Evolutionary conservation across 2,329 filamentous ascomycete genomes (phyloP).

Genomic region (Penicillium decumbens): DNA sequence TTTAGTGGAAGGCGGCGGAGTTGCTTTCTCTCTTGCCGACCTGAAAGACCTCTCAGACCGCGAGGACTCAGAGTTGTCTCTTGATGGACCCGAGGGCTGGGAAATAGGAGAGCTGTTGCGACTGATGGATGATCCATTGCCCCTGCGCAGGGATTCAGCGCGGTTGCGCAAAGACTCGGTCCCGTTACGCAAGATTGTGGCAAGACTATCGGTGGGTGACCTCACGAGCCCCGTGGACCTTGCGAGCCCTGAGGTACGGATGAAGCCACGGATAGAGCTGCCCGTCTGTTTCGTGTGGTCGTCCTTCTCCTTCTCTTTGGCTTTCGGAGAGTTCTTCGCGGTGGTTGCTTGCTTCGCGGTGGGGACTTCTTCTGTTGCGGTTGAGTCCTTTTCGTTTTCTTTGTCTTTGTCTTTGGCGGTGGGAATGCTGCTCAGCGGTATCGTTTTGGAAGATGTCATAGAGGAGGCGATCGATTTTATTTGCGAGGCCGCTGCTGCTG

Average conservation of each 20-base stretch:
- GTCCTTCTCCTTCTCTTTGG: conserved; percentile 3
- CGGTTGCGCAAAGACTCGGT: conserved; percentile 23
- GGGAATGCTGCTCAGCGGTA: conserved; percentile 12
- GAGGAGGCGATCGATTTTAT: conserved; percentile 23
- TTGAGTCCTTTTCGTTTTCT: conserved; percentile 6
- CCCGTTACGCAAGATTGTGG: conserved; percentile 18
- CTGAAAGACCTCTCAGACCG: conserved; percentile 18
- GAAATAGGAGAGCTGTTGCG: conserved; percentile 17
- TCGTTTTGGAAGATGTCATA: conserved; percentile 18
- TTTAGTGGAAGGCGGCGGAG: conserved; percentile 9
- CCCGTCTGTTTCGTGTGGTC: conserved; percentile 11
- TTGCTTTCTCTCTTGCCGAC: conserved; percentile 11
- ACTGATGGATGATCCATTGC: conserved; percentile 11
- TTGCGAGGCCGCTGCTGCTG: conserved; percentile 22
- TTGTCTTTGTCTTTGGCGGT: conserved; percentile 13
- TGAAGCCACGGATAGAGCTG: conserved; percentile 35
- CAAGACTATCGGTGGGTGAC: conserved; percentile 26
- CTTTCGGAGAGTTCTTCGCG: not conserved
- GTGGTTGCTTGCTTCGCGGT: not conserved
- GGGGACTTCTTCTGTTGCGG: not conserved
- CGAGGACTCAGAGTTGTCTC: conserved; percentile 25
- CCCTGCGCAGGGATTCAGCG: conserved; percentile 21
- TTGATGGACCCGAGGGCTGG: conserved; percentile 8
- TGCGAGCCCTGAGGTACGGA: conserved; percentile 32
- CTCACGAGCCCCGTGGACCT: conserved; percentile 26